Percentiles rank a stretch among this genome's conserved stretches.
phyloP scores from a whole-genome alignment of 441 rosid genomes.

The Croton laevigatus region DNA sequence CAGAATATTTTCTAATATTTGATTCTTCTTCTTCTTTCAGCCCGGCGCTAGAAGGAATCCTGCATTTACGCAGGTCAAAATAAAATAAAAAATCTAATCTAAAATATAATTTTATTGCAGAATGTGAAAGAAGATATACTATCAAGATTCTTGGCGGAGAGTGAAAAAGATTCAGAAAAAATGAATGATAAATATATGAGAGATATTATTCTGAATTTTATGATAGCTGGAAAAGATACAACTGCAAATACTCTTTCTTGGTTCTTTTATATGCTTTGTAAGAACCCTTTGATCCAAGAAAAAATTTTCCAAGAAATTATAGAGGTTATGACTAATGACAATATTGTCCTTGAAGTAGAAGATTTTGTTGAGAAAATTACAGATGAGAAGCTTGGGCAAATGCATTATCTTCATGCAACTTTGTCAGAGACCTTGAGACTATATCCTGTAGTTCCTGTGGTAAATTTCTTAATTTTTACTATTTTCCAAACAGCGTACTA shows the following conservation, averaged over 20 bases:
- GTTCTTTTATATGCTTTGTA: constrained; percentile 75
- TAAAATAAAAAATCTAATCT: background rate
- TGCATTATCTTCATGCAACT: constrained; percentile 85
- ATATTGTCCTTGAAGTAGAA: constrained; percentile 23
- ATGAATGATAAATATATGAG: constrained; percentile 65
- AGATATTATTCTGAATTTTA: constrained; percentile 69
- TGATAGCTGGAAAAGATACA: constrained; percentile 79
- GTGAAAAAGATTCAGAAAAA: constrained; percentile 48
- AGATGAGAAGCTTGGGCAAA: constrained; percentile 48
- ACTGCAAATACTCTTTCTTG: constrained; percentile 66
- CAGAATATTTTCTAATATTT: too few species aligned
- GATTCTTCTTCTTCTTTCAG: too few species aligned
- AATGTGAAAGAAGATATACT: constrained; percentile 65
- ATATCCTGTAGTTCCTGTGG: constrained; percentile 73
- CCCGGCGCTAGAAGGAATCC: too few species aligned
- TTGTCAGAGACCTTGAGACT: constrained; percentile 78
- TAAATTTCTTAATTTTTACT: constrained; percentile 32
- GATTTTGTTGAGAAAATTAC: constrained; percentile 44
- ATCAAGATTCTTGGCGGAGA: constrained; percentile 59
- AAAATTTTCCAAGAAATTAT: constrained; percentile 59
- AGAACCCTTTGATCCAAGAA: constrained; percentile 68
- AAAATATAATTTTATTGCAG: constrained; percentile 26
- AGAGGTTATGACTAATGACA: constrained; percentile 30
- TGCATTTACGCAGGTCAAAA: too few species aligned
- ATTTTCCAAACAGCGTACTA: too few species aligned